A percentile compares a stretch with the other conserved stretches of the same genome.
Evolutionary conservation across 176 grass and related monocot genomes (phyloP).

Genomic region (Puya raimondii): DNA sequence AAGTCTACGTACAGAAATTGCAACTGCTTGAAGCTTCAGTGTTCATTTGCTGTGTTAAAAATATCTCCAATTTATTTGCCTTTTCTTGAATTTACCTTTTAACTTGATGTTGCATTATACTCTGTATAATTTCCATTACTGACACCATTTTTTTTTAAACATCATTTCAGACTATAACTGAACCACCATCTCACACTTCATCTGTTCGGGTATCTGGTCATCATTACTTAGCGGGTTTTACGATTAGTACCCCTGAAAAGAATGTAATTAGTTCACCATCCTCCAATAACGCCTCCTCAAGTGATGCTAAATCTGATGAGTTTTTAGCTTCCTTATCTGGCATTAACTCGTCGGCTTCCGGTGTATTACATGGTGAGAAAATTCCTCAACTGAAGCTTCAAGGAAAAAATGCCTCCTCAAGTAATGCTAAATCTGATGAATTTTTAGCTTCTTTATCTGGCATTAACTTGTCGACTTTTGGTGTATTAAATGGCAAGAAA

Average conservation of each 20-base stretch:
- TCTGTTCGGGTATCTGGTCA: too few species aligned
- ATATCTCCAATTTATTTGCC: too few species aligned
- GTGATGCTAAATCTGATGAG: conserved; percentile 49
- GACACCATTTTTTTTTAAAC: too few species aligned
- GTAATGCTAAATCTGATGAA: conserved; percentile 48
- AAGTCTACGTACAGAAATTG: too few species aligned
- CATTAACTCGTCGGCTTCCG: not conserved
- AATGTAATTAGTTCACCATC: conserved; percentile 41
- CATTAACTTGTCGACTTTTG: not conserved
- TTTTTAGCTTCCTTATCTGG: conserved; percentile 71
- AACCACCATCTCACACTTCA: too few species aligned
- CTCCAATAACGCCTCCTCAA: conserved; percentile 46
- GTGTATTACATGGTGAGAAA: too few species aligned
- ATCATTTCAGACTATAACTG: conserved; percentile 14
- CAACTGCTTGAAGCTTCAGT: too few species aligned
- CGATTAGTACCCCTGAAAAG: conserved; percentile 39
- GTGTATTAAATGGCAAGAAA: too few species aligned
- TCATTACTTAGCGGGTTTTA: conserved; percentile 40
- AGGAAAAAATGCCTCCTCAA: conserved; percentile 22
- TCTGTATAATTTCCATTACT: too few species aligned
- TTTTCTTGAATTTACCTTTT: too few species aligned
- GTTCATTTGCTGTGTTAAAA: too few species aligned
- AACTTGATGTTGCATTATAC: too few species aligned
- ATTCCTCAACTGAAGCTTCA: conserved; percentile 33
- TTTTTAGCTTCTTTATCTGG: conserved; percentile 71